Percentiles rank a stretch among this genome's conserved stretches.
These are phyloP conservation scores for Xylaria palmicola DNA, from an alignment of 495 filamentous ascomycete species.

Conservation along the genomic window DNA sequence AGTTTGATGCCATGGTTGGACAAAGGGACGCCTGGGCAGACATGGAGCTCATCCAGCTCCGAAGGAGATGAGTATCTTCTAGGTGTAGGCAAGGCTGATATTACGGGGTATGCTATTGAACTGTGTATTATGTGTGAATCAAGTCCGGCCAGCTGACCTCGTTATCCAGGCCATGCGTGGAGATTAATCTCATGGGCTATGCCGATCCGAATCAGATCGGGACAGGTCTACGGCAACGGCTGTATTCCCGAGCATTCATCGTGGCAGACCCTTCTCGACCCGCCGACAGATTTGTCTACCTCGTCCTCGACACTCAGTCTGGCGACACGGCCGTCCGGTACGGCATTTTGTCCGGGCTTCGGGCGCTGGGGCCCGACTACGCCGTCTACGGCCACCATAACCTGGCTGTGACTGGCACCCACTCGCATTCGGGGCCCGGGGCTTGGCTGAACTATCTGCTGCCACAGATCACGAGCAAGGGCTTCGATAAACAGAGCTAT, in stretches of 20 bases:
- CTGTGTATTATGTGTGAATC: neutral
- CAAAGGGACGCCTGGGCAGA: neutral
- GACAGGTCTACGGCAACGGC: slow-evolving; percentile 81
- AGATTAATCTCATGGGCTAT: slow-evolving; percentile 91
- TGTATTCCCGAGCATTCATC: slow-evolving; percentile 91
- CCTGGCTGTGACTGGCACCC: slow-evolving; percentile 87
- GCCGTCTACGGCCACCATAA: slow-evolving; percentile 77
- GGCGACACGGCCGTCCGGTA: slow-evolving; percentile 90
- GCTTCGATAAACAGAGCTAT: slow-evolving; percentile 88
- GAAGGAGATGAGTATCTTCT: slow-evolving; percentile 64
- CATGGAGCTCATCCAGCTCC: neutral
- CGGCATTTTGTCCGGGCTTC: slow-evolving; percentile 75
- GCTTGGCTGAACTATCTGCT: slow-evolving; percentile 96
- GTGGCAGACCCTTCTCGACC: slow-evolving; percentile 66
- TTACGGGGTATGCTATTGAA: slow-evolving; percentile 68
- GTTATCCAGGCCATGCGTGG: slow-evolving; percentile 71
- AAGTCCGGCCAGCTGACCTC: slow-evolving; percentile 12
- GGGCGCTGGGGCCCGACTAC: slow-evolving; percentile 65
- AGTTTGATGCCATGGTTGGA: slow-evolving; percentile 1
- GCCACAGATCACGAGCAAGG: slow-evolving; percentile 87
- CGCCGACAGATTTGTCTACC: slow-evolving; percentile 76
- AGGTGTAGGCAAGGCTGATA: slow-evolving; percentile 93
- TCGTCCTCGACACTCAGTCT: slow-evolving; percentile 83
- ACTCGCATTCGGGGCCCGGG: slow-evolving; percentile 89
- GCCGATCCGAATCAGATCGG: slow-evolving; percentile 84